A percentile compares a stretch with the other conserved stretches of the same genome.
These are phyloP conservation scores for Rhodotorula sphaerocarpa DNA, from an alignment of 768 basidiomycete species.

Conservation along the genomic window DNA sequence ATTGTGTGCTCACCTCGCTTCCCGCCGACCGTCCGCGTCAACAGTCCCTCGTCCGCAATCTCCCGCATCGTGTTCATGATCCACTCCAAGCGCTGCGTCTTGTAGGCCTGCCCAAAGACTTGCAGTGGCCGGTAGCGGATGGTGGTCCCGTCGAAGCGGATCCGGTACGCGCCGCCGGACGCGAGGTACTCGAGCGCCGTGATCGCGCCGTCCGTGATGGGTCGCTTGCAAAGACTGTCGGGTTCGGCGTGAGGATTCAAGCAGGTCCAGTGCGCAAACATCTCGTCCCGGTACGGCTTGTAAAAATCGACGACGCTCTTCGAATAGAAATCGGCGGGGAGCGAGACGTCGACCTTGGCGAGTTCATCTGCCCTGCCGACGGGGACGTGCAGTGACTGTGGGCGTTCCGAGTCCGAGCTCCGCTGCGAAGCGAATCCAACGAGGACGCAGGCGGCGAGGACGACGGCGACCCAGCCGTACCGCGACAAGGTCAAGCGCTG, in stretches of 20 bases:
- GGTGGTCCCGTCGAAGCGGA: not conserved
- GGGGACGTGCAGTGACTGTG: conserved; percentile 1
- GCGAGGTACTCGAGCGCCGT: not conserved
- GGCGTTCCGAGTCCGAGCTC: no score
- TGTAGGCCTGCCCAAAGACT: not conserved
- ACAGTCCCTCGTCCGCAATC: not conserved
- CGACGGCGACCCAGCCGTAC: no score
- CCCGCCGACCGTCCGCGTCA: not conserved
- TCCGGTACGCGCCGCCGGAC: not conserved
- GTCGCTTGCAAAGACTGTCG: not conserved
- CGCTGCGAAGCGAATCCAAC: no score
- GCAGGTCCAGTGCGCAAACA: not conserved
- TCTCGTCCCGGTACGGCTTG: not conserved
- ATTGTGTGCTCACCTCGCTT: not conserved
- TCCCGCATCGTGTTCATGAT: not conserved
- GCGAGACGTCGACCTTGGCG: not conserved
- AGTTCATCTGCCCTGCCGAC: not conserved
- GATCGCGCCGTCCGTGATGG: not conserved
- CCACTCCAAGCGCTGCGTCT: not conserved
- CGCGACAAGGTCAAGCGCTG: no score
- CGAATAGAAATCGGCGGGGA: not conserved
- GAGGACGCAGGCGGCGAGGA: no score
- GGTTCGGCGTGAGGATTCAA: not conserved
- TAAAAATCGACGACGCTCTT: not conserved
- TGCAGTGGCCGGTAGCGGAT: not conserved